Conservation (phyloP, 306 rosid genomes). For the Astragalus glycyphyllos region DNA sequence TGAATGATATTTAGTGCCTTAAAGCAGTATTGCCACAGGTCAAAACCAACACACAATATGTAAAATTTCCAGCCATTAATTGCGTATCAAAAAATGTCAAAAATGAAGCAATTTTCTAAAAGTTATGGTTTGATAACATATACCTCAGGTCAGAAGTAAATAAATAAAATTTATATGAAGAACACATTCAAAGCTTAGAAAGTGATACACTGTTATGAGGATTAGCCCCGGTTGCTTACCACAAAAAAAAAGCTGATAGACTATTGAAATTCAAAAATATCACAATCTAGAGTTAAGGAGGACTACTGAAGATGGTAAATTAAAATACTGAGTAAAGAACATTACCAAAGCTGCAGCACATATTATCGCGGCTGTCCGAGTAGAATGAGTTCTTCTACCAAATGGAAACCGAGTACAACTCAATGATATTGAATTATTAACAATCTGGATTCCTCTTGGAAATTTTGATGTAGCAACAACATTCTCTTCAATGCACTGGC, state of each 20-base stretch:
- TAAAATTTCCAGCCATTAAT: conserved; percentile 4
- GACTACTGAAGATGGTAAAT: conserved; percentile 15
- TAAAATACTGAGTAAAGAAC: conserved; percentile 5
- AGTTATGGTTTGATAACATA: not conserved
- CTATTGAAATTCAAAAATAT: not conserved
- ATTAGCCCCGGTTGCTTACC: too few species aligned
- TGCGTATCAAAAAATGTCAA: not conserved
- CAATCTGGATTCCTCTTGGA: conserved; percentile 25
- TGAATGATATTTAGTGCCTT: conserved; percentile 8
- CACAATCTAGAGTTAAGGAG: conserved; percentile 5
- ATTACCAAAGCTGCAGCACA: conserved; percentile 62
- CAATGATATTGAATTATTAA: conserved; percentile 31
- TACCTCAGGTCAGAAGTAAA: conserved; percentile 10
- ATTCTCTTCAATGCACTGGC: conserved; percentile 33
- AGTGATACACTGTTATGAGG: not conserved
- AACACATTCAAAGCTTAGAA: conserved; percentile 3
- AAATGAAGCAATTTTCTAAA: conserved; percentile 21
- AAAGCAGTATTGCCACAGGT: not conserved
- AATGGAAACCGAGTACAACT: conserved; percentile 32
- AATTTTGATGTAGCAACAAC: conserved; percentile 27
- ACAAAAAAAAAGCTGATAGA: not conserved
- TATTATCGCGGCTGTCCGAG: conserved; percentile 44
- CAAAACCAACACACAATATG: conserved; percentile 1
- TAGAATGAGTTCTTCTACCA: conserved; percentile 37
- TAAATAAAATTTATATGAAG: not conserved